Base-by-base conservation (phyloP, 1,284 basidiomycete genomes). In the Ganoderma lingzhi region DNA sequence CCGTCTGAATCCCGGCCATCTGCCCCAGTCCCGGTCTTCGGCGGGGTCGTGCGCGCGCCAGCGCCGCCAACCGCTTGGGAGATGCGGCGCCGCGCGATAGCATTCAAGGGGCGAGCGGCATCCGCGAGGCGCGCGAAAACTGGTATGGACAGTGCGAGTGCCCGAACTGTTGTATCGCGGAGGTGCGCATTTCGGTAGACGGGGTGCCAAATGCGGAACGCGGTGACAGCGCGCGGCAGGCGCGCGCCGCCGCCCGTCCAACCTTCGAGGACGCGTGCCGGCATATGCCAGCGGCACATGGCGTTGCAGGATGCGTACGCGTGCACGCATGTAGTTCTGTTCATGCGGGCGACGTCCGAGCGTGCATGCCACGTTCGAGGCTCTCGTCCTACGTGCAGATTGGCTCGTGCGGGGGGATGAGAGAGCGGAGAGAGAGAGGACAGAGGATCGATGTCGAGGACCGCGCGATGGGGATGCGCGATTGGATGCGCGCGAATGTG, bases 381-480 rank as follows among this genome's bases (percentile, higher is more conserved):
- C 30, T 30, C 30, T 30, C 15, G 55, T 32, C 32, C 8, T 30
- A 19, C 55, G 55, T 6, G 30, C 15, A 17, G 30, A 56, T 9
- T 41, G 3, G 35, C 35, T 3, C 35, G 35, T 35, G 35, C 35
- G 35, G 35, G 35, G 35, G 35, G 35, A 35, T 35, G 17, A 12
- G 55, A 19, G 56, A 8, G 56, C 15, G 32, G 32, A 19, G 35
- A n/a, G 56, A 14, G 53, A 51, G 32, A 53, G 64, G 37, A 23
- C 4, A 35, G 62, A 53, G 45, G 62, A 63, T 63, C 65, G 64
- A 42, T 56, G 69, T 63, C 62, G 64, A 42, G 44, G 69, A 64
- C 64, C 69, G 62, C 28, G n/a, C 23, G 23, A 23, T 51, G 48
- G 8, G 48, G 48, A 53, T 62, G 56, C 19, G 56, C 56, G 65